Evolutionary conservation across 331 rosid species (phyloP), one percentile per base, ranked within the genome.

Genomic region (Dryas integrifolia): DNA sequence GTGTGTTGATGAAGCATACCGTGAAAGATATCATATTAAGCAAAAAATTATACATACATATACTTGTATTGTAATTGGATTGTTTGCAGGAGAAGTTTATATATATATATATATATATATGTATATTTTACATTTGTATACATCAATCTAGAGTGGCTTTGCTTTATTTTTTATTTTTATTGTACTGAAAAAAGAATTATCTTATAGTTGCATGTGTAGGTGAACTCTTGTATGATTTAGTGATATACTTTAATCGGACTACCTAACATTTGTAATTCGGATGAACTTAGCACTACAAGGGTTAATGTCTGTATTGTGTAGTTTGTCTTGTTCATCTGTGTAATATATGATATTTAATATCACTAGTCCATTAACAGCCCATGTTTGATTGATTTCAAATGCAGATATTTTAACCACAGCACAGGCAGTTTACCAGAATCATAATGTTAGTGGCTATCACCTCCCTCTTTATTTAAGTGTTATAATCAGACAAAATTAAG

Each of bases 351-450:
- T 9, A 62, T n/a, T 58, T n/a, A 44, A 48, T 16, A 12, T 49
- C 12, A 15, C 6, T 55, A 58, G 5, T 60, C 51, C 44, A 21
- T 66, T 75, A 50, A 48, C 45, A 4, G 44, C 58, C 40, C 12
- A 61, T 39, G 65, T 47, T 75, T 21, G 46, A 43, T 79, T 76
- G 44, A 65, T 79, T 86, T 85, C 49, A 72, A 77, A 52, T 83
- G 92, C 96, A 95, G 99, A 92, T 82, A 40, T 82, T 66, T 82
- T 95, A 81, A 86, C 87, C 50, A 91, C 98, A 3, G 93, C 97
- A 21, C 91, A 81, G 48, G 84, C 92, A 76, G 69, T 92, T 79
- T 88, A 82, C 79, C 97, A 87, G 85, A 87, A 75, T 82, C 96
- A 87, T 74, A 85, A 65, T 84, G 99, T 95, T 77, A 84, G 97